A percentile compares a stretch with the other conserved stretches of the same genome.
Evolutionary conservation across 495 filamentous ascomycete species (phyloP).

Genomic region (Aspergillus baeticus): DNA sequence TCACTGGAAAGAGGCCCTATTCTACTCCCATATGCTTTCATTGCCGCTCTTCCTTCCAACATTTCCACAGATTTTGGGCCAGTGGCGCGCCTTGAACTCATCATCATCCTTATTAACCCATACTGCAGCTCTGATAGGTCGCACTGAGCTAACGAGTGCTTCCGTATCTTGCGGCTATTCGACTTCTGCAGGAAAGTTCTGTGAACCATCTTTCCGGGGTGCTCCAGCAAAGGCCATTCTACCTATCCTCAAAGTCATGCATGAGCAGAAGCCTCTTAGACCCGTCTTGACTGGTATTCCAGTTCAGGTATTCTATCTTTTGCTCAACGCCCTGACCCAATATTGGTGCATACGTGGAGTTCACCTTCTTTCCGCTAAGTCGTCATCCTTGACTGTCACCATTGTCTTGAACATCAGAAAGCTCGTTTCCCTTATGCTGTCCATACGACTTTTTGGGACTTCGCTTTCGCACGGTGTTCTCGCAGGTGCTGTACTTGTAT

Average conservation of each 20-base stretch:
- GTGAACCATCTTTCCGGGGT: neutral
- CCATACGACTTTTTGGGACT: conserved; percentile 93
- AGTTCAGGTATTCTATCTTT: conserved; percentile 67
- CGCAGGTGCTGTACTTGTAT: conserved; percentile 79
- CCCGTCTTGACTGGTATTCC: conserved; percentile 52
- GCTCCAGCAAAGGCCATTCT: neutral
- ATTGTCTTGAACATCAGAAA: conserved; percentile 95
- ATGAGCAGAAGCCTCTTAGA: conserved; percentile 11
- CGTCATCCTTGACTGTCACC: conserved; percentile 90
- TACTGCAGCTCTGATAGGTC: conserved; percentile 5
- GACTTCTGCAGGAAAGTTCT: neutral
- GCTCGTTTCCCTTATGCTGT: conserved; percentile 84
- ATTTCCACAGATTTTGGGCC: conserved; percentile 40
- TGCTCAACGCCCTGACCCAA: conserved; percentile 85
- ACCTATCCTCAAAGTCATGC: conserved; percentile 9
- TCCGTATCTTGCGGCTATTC: neutral
- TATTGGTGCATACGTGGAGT: conserved; percentile 94
- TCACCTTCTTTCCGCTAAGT: conserved; percentile 80
- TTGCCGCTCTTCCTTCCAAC: conserved; percentile 63
- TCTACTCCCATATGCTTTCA: conserved; percentile 84
- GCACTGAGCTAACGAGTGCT: neutral
- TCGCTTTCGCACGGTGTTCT: conserved; percentile 69
- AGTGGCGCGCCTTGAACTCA: conserved; percentile 48
- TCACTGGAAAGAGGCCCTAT: conserved; percentile 94
- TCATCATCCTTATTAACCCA: conserved; percentile 41